Conservation (phyloP, 495 filamentous ascomycete species). For the Aspergillus indologenus region DNA sequence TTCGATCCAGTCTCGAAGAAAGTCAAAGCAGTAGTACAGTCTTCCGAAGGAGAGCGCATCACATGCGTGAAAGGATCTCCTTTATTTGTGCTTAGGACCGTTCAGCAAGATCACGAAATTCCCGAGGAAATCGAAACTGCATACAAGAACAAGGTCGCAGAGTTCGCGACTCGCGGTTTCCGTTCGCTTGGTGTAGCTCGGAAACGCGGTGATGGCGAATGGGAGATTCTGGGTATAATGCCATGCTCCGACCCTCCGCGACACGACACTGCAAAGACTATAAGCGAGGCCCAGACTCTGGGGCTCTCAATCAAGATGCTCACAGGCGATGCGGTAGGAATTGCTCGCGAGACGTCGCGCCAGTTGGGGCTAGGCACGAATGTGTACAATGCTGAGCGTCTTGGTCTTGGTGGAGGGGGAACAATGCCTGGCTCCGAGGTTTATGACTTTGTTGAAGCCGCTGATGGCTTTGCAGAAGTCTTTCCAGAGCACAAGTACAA, state of each 20-base stretch:
- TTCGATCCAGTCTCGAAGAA: constrained; percentile 96
- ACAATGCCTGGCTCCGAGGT: constrained; percentile 90
- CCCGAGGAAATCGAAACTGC: constrained; percentile 68
- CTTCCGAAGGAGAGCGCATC: constrained; percentile 74
- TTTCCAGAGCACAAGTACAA: constrained; percentile 98
- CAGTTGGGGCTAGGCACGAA: constrained; percentile 90
- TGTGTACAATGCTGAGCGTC: constrained; percentile 87
- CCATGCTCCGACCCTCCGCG: constrained; percentile 89
- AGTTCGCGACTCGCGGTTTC: constrained; percentile 89
- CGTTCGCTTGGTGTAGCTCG: constrained; percentile 89
- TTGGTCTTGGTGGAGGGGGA: constrained; percentile 79
- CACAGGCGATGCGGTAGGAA: constrained; percentile 92
- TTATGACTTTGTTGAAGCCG: constrained; percentile 91
- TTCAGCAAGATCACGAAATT: constrained; percentile 75
- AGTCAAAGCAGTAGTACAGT: constrained; percentile 79
- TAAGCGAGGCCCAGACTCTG: constrained; percentile 82
- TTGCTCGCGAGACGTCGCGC: constrained; percentile 86
- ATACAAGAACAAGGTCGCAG: constrained; percentile 86
- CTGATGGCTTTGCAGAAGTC: constrained; percentile 91
- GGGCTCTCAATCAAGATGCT: constrained; percentile 95
- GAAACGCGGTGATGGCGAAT: constrained; percentile 69
- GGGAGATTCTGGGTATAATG: constrained; percentile 94
- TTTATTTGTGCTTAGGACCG: constrained; percentile 76
- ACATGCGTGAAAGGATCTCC: constrained; percentile 91
- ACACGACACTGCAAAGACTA: constrained; percentile 85